Evolutionary conservation across 805 yeast species (phyloP).

Genomic region (Metschnikowia peoriensis): DNA sequence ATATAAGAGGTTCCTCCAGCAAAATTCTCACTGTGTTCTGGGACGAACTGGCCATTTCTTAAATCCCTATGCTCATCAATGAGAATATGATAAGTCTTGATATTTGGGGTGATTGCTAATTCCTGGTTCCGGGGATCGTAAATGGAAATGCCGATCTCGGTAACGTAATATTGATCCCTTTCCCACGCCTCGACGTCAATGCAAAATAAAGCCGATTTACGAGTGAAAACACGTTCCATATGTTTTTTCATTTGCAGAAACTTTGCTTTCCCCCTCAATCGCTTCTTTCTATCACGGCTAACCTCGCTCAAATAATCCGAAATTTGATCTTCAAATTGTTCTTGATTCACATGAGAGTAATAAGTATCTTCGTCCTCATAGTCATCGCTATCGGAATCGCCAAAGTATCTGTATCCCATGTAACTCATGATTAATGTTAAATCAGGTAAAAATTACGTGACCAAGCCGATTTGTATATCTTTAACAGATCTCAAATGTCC

Average conservation of each 20-base stretch:
- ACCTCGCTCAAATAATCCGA: background rate
- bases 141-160: slow-evolving; percentile 27
- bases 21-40: slow-evolving; percentile 21
- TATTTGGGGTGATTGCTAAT: slow-evolving; percentile 16
- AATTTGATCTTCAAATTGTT: background rate
- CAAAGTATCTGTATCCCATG: no score
- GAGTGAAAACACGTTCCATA: background rate
- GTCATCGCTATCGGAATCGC: no score
- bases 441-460: no score
- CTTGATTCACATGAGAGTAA: background rate
- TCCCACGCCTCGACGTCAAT: slow-evolving; percentile 29
- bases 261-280: background rate
- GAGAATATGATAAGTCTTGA: slow-evolving; percentile 20
- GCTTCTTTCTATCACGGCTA: background rate
- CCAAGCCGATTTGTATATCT: no score
- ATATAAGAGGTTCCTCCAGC: slow-evolving; percentile 20
- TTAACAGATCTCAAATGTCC: no score
- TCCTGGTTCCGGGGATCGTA: slow-evolving; percentile 21
- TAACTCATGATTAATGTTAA: no score
- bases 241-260: background rate
- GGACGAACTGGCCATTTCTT: slow-evolving; percentile 21
- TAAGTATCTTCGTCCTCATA: background rate
- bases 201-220: slow-evolving; percentile 13
- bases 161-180: slow-evolving; percentile 11
- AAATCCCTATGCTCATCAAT: slow-evolving; percentile 16